A percentile compares a stretch with the other conserved stretches of the same genome.
phyloP scores from a whole-genome alignment of 352 stramenopile genomes.

The Globisporangium okanoganense region DNA sequence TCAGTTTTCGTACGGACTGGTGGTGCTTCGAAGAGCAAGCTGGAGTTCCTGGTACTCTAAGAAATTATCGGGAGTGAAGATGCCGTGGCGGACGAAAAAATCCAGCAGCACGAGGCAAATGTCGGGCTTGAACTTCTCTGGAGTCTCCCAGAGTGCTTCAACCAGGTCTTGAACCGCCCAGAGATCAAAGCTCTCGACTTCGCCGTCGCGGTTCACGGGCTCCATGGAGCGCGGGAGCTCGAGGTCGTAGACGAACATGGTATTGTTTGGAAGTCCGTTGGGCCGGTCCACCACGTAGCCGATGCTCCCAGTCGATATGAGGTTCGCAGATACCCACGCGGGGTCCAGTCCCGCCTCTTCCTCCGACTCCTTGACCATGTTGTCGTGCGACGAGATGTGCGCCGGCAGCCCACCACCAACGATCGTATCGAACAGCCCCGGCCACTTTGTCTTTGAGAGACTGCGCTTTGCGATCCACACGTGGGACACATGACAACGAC shows the following conservation, averaged over 20 bases:
- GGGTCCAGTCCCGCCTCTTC: slow-evolving; percentile 55
- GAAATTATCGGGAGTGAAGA: slow-evolving; percentile 59
- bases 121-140: slow-evolving; percentile 67
- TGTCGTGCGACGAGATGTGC: slow-evolving; percentile 44
- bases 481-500: slow-evolving; percentile 28
- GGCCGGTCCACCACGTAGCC: slow-evolving; percentile 50
- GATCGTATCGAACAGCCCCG: slow-evolving; percentile 52
- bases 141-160: slow-evolving; percentile 31
- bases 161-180: slow-evolving; percentile 39
- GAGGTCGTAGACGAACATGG: slow-evolving; percentile 68
- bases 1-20: slow-evolving; percentile 21
- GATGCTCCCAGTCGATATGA: slow-evolving; percentile 47
- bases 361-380: slow-evolving; percentile 71
- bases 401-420: slow-evolving; percentile 54
- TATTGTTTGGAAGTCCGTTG: slow-evolving; percentile 62
- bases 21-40: slow-evolving; percentile 21
- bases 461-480: slow-evolving; percentile 66
- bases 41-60: slow-evolving; percentile 42
- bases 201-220: slow-evolving; percentile 47
- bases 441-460: slow-evolving; percentile 44
- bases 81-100: slow-evolving; percentile 58
- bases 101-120: slow-evolving; percentile 64
- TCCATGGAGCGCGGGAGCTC: slow-evolving; percentile 34
- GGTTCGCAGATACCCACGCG: slow-evolving; percentile 25
- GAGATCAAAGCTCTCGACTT: slow-evolving; percentile 63